Percentiles rank a stretch among this genome's conserved stretches.
Conservation (phyloP, 164 flowering plant species). For the Magnolia officinalis region DNA sequence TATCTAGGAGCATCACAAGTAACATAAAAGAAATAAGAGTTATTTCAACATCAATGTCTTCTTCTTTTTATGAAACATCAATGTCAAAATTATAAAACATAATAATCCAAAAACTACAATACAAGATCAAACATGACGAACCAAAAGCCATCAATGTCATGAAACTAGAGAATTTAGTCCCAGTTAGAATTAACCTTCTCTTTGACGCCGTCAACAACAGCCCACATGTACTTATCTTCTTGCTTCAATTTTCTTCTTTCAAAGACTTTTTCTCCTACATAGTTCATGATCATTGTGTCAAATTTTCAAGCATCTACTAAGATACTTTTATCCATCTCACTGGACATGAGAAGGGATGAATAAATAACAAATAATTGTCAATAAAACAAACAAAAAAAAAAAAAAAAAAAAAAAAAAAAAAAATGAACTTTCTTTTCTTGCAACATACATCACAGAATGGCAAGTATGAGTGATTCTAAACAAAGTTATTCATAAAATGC, state of each 20-base stretch:
- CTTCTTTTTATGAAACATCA: too few relatives aligned
- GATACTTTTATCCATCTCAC: background rate
- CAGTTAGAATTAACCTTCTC: slow-evolving; percentile 65
- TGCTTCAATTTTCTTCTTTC: slow-evolving; percentile 78
- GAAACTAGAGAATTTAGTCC: background rate
- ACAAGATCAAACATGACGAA: too few relatives aligned
- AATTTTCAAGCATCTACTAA: background rate
- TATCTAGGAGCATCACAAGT: too few relatives aligned
- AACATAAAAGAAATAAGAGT: too few relatives aligned
- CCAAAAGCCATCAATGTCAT: slow-evolving; percentile 1
- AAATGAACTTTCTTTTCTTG: too few relatives aligned
- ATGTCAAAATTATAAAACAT: too few relatives aligned
- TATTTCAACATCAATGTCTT: too few relatives aligned
- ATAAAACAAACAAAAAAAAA: too few relatives aligned
- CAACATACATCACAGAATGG: too few relatives aligned
- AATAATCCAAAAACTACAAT: too few relatives aligned
- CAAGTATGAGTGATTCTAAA: background rate
- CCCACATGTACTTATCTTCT: slow-evolving; percentile 99
- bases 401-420: too few relatives aligned
- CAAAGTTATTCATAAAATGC: background rate
- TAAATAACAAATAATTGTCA: background rate
- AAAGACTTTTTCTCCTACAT: slow-evolving; percentile 88
- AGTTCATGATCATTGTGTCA: background rate
- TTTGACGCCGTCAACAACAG: slow-evolving; percentile 90
- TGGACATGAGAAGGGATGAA: background rate